Evolutionary conservation across 179 eudicot species (phyloP).

Genomic region (Corrigiola litoralis): DNA sequence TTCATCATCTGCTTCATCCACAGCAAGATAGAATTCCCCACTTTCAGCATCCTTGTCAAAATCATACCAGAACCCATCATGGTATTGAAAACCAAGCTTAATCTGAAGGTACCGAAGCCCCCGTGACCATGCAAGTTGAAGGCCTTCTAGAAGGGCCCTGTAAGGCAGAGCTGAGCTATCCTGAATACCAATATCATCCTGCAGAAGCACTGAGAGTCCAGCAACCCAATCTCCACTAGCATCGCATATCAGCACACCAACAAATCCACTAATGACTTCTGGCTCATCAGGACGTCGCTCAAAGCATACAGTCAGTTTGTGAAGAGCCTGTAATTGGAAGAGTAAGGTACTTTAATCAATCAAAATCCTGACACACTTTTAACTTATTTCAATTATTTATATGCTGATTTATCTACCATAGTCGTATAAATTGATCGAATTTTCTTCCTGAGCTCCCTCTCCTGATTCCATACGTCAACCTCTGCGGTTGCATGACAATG

Average conservation of each 20-base stretch:
- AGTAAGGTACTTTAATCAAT: too few species aligned
- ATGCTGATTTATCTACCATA: conserved; percentile 4
- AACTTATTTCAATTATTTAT: background rate
- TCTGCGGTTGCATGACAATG: conserved; percentile 20
- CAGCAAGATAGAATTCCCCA: background rate
- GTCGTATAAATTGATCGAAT: background rate
- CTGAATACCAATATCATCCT: background rate
- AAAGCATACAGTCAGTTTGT: conserved; percentile 4
- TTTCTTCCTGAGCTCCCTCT: background rate
- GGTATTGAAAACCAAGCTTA: conserved; percentile 2
- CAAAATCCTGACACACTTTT: too few species aligned
- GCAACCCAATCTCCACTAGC: conserved; percentile 3
- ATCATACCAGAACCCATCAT: background rate
- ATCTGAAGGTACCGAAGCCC: conserved; percentile 1
- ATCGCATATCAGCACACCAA: conserved; percentile 10
- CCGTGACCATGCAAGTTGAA: conserved; percentile 11
- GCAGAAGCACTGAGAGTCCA: background rate
- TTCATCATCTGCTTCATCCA: background rate
- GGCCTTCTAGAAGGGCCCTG: conserved; percentile 3
- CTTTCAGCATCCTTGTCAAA: background rate
- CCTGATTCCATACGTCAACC: background rate
- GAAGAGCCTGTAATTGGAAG: conserved; percentile 2
- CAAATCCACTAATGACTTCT: background rate
- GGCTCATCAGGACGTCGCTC: background rate
- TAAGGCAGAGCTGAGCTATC: background rate